phyloP scores from a whole-genome alignment of 805 yeast species.

The Candida loeiensis region DNA sequence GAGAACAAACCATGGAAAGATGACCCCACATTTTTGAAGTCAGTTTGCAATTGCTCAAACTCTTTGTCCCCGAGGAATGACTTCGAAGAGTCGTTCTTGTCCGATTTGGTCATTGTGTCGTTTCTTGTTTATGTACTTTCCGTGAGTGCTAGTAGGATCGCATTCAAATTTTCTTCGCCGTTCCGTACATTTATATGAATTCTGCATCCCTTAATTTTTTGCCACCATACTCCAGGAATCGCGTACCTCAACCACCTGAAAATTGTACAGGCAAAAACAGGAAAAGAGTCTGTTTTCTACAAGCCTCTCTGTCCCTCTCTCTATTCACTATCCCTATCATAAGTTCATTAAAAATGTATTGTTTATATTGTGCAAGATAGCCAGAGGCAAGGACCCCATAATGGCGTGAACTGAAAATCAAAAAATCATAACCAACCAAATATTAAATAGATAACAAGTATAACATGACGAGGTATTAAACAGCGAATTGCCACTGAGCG shows the following conservation, averaged over 20 bases:
- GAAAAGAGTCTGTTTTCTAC: too few relatives aligned
- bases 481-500: background rate
- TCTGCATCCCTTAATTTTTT: conserved; percentile 3
- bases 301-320: too few relatives aligned
- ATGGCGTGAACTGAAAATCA: too few relatives aligned
- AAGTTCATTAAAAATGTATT: too few relatives aligned
- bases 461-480: background rate
- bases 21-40: background rate
- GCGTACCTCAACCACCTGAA: too few relatives aligned
- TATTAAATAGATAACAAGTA: background rate
- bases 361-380: too few relatives aligned
- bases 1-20: conserved; percentile 1
- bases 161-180: background rate
- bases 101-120: conserved; percentile 2
- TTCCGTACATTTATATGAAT: background rate
- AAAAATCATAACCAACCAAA: background rate
- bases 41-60: background rate
- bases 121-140: background rate
- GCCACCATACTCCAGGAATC: conserved; percentile 1
- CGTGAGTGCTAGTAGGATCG: background rate
- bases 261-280: too few relatives aligned
- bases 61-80: background rate
- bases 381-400: too few relatives aligned
- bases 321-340: too few relatives aligned
- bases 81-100: background rate